These are phyloP conservation scores for Arxiozyma slooffiae DNA, from an alignment of 1,139 yeast genomes.

Conservation along the genomic window DNA sequence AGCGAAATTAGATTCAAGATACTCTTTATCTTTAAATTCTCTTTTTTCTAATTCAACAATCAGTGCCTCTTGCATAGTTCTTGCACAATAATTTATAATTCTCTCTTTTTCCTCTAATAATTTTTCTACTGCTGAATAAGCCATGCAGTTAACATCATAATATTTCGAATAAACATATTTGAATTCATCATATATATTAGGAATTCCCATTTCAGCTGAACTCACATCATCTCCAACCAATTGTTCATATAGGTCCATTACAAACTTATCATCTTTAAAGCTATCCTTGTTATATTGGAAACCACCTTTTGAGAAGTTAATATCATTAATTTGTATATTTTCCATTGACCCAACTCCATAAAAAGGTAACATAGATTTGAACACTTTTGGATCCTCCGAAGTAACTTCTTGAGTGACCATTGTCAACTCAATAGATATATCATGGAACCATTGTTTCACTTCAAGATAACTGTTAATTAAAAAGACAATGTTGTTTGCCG, in stretches of 20 bases:
- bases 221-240: slow-evolving; percentile 34
- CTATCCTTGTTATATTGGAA: slow-evolving; percentile 7
- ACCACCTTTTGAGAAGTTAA: not conserved
- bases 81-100: slow-evolving; percentile 58
- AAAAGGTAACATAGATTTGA: slow-evolving; percentile 51
- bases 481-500: slow-evolving; percentile 21
- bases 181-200: slow-evolving; percentile 35
- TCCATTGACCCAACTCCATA: slow-evolving; percentile 32
- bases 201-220: slow-evolving; percentile 38
- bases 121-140: slow-evolving; percentile 42
- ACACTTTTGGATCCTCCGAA: slow-evolving; percentile 62
- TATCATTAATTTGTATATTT: slow-evolving; percentile 19
- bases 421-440: slow-evolving; percentile 48
- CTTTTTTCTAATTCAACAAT: slow-evolving; percentile 50
- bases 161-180: slow-evolving; percentile 35
- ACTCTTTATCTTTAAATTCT: slow-evolving; percentile 30
- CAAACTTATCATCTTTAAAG: slow-evolving; percentile 21
- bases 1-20: slow-evolving; percentile 12
- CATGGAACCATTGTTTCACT: slow-evolving; percentile 64
- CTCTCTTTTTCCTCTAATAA: slow-evolving; percentile 63
- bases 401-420: slow-evolving; percentile 65
- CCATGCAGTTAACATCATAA: slow-evolving; percentile 37
- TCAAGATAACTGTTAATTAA: slow-evolving; percentile 65
- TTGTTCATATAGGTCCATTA: not conserved
- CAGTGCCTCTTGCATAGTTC: slow-evolving; percentile 67